Base-by-base conservation (phyloP, 306 rosid genomes). In the Gastrolobium bilobum region DNA sequence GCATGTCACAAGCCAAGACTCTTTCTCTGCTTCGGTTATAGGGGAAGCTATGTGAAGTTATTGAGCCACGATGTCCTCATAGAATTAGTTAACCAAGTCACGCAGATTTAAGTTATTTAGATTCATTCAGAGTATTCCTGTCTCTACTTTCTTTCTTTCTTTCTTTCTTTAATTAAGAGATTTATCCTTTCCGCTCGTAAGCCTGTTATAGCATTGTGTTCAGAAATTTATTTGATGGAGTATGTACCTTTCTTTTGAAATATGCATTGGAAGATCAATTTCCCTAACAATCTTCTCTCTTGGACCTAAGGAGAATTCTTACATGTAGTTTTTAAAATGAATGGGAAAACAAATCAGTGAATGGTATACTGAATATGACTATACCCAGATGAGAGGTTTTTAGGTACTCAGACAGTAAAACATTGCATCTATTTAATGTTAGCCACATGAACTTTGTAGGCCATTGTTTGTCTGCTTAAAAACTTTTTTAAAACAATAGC, bases 11-110 rank as follows among this genome's bases (percentile, higher is more conserved):
- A 60, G 48, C 58, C 26, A 26, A 82, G 81, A 47, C 44, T 66
- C 60, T 56, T 81, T 11, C 80, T 84, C 54, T 91, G 91, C 78
- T 54, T 81, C 78, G 91, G 86, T 15, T 76, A 60, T 51, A 74
- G 70, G 81, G 9, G 76, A 46, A 60, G 50, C 37, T 5, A 73
- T 14, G 53, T 29, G 0, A 8, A 58, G 66, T 73, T 77, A 71
- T 71, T 14, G 48, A 47, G 42, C 48, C 30, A 31, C 20, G 58
- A 38, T 30, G 14, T 43, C 42, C 64, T 51, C 64, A 10, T 43
- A 4, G 15, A 63, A 31, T 60, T 5, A 30, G 31, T 65, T 39
- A 51, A 13, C 20, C 63, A 14, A 58, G 15, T 56, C 1, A 33
- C 37, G 52, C 30, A 43, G 7, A 34, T 58, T 46, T 42, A 39